phyloP scores from a whole-genome alignment of 805 yeast species.

The Candida quercuum region DNA sequence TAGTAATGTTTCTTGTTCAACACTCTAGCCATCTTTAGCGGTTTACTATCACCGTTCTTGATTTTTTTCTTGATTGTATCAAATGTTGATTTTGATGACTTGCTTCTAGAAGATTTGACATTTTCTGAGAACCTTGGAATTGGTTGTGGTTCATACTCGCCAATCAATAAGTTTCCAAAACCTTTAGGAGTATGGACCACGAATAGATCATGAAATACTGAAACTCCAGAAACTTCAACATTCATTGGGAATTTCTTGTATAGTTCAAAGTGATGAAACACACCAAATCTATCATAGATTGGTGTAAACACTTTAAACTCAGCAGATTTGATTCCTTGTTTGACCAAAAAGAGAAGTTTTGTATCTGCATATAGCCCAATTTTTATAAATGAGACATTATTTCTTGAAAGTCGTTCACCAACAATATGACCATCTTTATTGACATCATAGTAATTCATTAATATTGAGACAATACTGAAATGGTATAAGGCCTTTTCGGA shows the following conservation, averaged over 20 bases:
- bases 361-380: conserved; percentile 66
- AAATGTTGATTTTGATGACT: conserved; percentile 23
- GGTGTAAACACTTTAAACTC: conserved; percentile 56
- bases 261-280: conserved; percentile 37
- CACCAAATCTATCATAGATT: conserved; percentile 44
- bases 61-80: conserved; percentile 37
- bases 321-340: conserved; percentile 33
- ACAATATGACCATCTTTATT: conserved; percentile 31
- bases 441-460: conserved; percentile 49
- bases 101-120: too few species aligned
- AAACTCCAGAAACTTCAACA: conserved; percentile 54
- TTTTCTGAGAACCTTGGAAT: conserved; percentile 42
- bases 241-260: conserved; percentile 44
- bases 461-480: conserved; percentile 56
- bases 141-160: conserved; percentile 48
- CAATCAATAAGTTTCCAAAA: conserved; percentile 57
- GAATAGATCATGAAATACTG: conserved; percentile 60
- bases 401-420: conserved; percentile 45
- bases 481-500: conserved; percentile 56
- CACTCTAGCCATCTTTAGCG: conserved; percentile 63
- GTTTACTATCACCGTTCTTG: conserved; percentile 34
- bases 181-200: conserved; percentile 65
- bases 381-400: conserved; percentile 55
- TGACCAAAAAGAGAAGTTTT: conserved; percentile 51
- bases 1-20: conserved; percentile 47